Evolutionary conservation across 306 rosid species (phyloP).

Genomic region (Sicyos edulis): DNA sequence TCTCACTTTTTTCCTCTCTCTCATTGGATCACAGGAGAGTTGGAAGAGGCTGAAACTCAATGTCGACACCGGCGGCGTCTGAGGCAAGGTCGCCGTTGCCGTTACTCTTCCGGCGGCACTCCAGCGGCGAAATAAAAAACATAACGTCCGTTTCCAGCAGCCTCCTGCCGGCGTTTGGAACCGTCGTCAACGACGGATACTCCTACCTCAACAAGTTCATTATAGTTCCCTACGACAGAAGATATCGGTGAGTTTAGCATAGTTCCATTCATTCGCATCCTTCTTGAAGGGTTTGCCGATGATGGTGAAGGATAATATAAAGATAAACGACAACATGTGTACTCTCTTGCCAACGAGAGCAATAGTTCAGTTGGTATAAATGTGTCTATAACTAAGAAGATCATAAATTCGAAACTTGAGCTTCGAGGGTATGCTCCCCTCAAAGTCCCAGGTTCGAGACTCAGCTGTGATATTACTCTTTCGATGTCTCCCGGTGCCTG

Average conservation of each 20-base stretch:
- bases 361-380: no score
- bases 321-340: not conserved
- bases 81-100: slow-evolving; percentile 38
- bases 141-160: slow-evolving; percentile 63
- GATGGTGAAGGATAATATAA: no score
- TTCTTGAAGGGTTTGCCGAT: no score
- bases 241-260: slow-evolving; percentile 45
- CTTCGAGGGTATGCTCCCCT: no score
- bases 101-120: slow-evolving; percentile 41
- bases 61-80: slow-evolving; percentile 19
- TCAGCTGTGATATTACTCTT: no score
- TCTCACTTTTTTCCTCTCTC: not conserved
- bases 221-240: slow-evolving; percentile 56
- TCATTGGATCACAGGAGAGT: not conserved
- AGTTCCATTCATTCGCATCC: not conserved
- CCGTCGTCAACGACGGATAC: slow-evolving; percentile 41
- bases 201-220: slow-evolving; percentile 41
- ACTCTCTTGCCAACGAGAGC: no score
- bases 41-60: slow-evolving; percentile 11
- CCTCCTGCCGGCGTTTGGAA: slow-evolving; percentile 67
- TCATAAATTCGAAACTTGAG: no score
- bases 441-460: no score
- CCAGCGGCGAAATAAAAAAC: slow-evolving; percentile 48
- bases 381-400: no score
- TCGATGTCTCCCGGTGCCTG: no score